These are phyloP conservation scores for Alopecurus myosuroides DNA, from an alignment of 176 grass and related monocot genomes.

Conservation along the genomic window DNA sequence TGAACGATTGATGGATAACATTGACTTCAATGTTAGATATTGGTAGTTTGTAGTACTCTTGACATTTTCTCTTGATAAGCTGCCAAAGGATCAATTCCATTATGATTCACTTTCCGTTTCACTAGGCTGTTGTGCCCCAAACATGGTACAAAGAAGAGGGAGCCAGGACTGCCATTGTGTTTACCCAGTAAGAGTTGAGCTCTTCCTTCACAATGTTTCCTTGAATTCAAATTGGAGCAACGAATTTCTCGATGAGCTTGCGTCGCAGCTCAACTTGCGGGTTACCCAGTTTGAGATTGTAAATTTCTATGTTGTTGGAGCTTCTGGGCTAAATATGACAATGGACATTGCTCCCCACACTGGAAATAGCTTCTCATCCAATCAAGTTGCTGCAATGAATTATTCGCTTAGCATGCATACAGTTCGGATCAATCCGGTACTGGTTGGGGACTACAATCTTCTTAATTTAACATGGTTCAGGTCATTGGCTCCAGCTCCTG, in stretches of 20 bases:
- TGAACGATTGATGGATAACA: background rate
- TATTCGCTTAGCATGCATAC: constrained; percentile 64
- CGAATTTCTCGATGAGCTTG: constrained; percentile 77
- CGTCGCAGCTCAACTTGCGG: constrained; percentile 61
- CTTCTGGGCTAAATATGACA: constrained; percentile 93
- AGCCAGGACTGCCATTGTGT: constrained; percentile 72
- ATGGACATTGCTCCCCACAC: constrained; percentile 90
- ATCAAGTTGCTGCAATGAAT: constrained; percentile 68
- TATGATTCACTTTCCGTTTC: constrained; percentile 8
- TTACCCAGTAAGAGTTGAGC: constrained; percentile 87
- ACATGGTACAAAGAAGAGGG: constrained; percentile 72
- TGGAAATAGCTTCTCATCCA: constrained; percentile 74
- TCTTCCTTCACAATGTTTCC: constrained; percentile 89
- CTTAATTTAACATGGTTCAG: constrained; percentile 94
- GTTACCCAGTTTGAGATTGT: constrained; percentile 79
- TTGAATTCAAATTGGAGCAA: constrained; percentile 84
- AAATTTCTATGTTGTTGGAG: constrained; percentile 98
- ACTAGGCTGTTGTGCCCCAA: constrained; percentile 79
- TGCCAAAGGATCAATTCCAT: background rate
- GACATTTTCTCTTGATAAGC: background rate
- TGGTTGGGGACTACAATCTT: constrained; percentile 86
- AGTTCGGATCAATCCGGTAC: constrained; percentile 63
- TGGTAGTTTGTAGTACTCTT: background rate
- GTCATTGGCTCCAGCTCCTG: constrained; percentile 56
- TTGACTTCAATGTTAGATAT: background rate